Base-by-base conservation (phyloP, 768 basidiomycete genomes). In the Trametes cubensis region DNA sequence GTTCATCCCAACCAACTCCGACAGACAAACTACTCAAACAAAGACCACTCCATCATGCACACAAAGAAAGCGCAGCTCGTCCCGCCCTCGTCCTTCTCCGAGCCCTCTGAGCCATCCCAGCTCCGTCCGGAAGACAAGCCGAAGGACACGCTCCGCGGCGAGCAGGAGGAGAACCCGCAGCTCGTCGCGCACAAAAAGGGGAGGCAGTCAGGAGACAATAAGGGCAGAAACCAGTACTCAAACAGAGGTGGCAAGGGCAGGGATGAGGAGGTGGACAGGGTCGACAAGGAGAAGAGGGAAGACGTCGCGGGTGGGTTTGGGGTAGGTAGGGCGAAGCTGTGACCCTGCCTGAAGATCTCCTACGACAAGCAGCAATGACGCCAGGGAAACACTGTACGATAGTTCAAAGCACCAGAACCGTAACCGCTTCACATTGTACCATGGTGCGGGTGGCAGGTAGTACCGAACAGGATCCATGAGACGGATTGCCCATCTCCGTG, bases 111-210 rank as follows among this genome's bases (percentile, higher is more conserved):
- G 67, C 70, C 69, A 15, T 69, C 73, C 15, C 51, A 66, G 45
- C 20, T 67, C 21, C 55, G 34, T 28, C 74, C 72, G 4, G 68
- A 59, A 52, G 70, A 74, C 54, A 70, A 71, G 58, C 66, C 71
- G 11, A 55, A 63, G 40, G 57, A 61, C 20, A 70, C 71, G 65
- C 51, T 71, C 45, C 67, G 67, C 6, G 53, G 64, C 38, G 60
- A 56, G 58, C 71, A 74, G 65, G 73, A 69, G 64, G 73, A 74
- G 71, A 73, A 76, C 65, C 72, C 73, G 47, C 74, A 74, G 68
- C 55, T 71, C 30, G 58, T 70, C 38, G 67, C 64, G 58, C 66
- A 69, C 26, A 40, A 41, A 48, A 57, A 26, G 56, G 61, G 67
- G 15, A 26, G 49, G 42, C 67, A 64, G 50, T 49, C 60, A 21